Base-by-base conservation (phyloP, 169 alveolate genomes). In the Cryptosporidium bovis region DNA sequence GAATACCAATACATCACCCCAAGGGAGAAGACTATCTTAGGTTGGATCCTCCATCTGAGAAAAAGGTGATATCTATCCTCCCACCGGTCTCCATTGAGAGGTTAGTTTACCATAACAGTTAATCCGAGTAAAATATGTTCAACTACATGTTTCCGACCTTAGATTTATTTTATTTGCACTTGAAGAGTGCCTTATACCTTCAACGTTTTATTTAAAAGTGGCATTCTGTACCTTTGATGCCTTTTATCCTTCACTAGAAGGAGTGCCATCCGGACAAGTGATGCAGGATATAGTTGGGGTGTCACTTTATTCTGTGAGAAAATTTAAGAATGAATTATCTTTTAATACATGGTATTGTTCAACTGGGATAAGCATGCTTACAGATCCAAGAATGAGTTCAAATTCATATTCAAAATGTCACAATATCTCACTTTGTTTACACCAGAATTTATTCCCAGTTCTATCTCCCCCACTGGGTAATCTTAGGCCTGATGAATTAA, bases 171-270 rank as follows among this genome's bases (percentile, higher is more conserved):
- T 77, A 27, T 77, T 77, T 46, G 77, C 87, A 27, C 15, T 60
- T 2, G 87, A 77, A 36, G 87, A 77, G 24, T 77, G 65, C 20
- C 71, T 77, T 40, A 48, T 77, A 33, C 87, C 87, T 24, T 60
- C 69, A 12, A 56, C 16, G 16, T 77, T 77, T 34, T 77, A 24
- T 40, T 7, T 77, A 16, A 53, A 44, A 51, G 71, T 77, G 1
- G 87, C 87, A 34, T 77, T 77, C 56, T 77, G 87, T 27, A 62
- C 71, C 27, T 77, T 77, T 60, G 87, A 77, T 77, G 56, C 87
- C 7, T 40, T 77, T 12, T 77, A 77, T 36, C 87, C 87, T 40
- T 77, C 18, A 20, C 40, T 77, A 77, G 87, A 77, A 24, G 87
- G 87, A 13, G 51, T 77, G 20, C 87, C 87, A 24, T 40, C 77